Conservation (phyloP, 345 rosid species). For the Reutealis trisperma region DNA sequence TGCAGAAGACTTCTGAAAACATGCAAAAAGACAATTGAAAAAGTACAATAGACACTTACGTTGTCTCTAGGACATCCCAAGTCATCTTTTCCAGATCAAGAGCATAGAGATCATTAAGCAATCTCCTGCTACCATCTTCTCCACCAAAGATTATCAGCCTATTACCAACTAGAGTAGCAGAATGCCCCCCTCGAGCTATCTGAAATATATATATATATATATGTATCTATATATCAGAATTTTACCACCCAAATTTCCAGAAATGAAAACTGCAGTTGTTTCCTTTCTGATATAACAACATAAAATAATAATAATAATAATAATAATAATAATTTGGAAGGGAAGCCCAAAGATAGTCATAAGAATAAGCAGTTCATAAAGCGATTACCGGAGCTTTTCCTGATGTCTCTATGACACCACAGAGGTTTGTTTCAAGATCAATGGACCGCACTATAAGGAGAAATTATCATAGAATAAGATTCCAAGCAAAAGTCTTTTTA, state of each 20-base stretch:
- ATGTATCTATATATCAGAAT: no score
- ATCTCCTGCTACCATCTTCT: constrained; percentile 74
- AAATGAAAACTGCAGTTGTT: not conserved
- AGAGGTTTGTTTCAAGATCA: constrained; percentile 62
- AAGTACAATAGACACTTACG: constrained; percentile 49
- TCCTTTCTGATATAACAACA: not conserved
- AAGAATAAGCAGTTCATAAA: not conserved
- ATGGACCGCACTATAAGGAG: constrained; percentile 66
- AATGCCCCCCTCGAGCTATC: constrained; percentile 95
- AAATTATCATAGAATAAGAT: constrained; percentile 19
- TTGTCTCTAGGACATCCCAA: constrained; percentile 71
- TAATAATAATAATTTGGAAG: no score
- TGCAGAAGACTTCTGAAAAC: constrained; percentile 29
- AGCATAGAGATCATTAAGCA: constrained; percentile 74
- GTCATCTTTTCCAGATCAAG: constrained; percentile 84
- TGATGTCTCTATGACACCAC: constrained; percentile 59
- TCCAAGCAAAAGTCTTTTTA: constrained; percentile 18
- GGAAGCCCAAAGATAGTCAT: not conserved
- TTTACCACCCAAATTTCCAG: constrained; percentile 14
- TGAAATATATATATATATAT: constrained; percentile 52
- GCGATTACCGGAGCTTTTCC: constrained; percentile 79
- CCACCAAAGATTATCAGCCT: constrained; percentile 86
- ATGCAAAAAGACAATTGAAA: constrained; percentile 2
- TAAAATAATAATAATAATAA: no score
- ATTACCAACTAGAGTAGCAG: constrained; percentile 76